These are phyloP conservation scores for Lachancea cidri DNA, from an alignment of 805 yeast genomes.

Conservation along the genomic window DNA sequence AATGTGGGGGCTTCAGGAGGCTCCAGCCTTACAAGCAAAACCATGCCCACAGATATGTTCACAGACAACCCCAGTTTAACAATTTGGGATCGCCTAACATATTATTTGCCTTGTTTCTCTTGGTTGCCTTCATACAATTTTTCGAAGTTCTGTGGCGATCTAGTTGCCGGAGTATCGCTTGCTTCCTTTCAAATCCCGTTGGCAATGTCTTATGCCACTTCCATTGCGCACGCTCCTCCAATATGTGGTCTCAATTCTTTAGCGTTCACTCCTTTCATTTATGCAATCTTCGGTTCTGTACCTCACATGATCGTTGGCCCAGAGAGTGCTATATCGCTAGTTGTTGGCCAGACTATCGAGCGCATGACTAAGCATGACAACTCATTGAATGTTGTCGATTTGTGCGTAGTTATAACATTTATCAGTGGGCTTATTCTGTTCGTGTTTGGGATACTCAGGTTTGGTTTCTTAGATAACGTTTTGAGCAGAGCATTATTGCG, in stretches of 20 bases:
- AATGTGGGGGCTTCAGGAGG: background rate
- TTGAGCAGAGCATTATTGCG: slow-evolving; percentile 69
- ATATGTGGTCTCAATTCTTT: slow-evolving; percentile 72
- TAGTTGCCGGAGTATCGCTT: slow-evolving; percentile 77
- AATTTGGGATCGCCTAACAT: slow-evolving; percentile 38
- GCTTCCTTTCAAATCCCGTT: slow-evolving; percentile 92
- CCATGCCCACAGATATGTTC: background rate
- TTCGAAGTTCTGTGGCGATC: slow-evolving; percentile 47
- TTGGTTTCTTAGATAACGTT: slow-evolving; percentile 81
- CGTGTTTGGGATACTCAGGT: slow-evolving; percentile 71
- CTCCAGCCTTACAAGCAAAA: background rate
- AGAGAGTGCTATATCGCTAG: slow-evolving; percentile 79
- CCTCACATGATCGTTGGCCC: slow-evolving; percentile 92
- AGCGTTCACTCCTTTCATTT: slow-evolving; percentile 72
- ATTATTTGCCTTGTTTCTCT: slow-evolving; percentile 60
- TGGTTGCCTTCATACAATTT: slow-evolving; percentile 56
- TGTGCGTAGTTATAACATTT: slow-evolving; percentile 65
- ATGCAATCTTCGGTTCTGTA: slow-evolving; percentile 74
- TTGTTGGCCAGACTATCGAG: slow-evolving; percentile 75
- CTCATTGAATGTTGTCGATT: slow-evolving; percentile 44
- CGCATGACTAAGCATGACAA: slow-evolving; percentile 42
- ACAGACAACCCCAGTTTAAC: slow-evolving; percentile 1
- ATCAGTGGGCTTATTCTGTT: slow-evolving; percentile 69
- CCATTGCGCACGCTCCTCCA: slow-evolving; percentile 80
- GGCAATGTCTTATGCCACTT: slow-evolving; percentile 65